These are phyloP conservation scores for Lactarius quietus DNA, from an alignment of 768 basidiomycete species.

Conservation along the genomic window DNA sequence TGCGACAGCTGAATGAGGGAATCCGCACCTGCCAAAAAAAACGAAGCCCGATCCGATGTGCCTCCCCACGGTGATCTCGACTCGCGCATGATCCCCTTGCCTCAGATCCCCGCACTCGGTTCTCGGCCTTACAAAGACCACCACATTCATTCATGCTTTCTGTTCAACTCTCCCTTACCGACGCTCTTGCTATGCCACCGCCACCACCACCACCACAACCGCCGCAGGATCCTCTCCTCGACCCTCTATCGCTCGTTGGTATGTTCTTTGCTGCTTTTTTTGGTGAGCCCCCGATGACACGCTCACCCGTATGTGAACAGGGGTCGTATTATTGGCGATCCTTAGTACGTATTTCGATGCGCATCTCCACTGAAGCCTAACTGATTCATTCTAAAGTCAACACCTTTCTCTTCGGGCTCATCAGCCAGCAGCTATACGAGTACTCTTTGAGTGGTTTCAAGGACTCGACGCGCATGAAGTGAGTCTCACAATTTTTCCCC, in stretches of 20 bases:
- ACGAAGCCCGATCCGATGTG: too few relatives aligned
- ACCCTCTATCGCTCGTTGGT: background rate
- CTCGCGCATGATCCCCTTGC: background rate
- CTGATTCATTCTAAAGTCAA: constrained; percentile 2
- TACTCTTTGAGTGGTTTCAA: constrained; percentile 11
- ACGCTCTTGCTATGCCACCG: background rate
- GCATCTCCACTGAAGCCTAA: background rate
- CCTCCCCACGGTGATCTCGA: background rate
- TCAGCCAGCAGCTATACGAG: constrained; percentile 3
- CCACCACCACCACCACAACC: too few relatives aligned
- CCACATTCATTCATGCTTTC: background rate
- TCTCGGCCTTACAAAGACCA: background rate
- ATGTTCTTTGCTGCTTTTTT: background rate
- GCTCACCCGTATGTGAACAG: background rate
- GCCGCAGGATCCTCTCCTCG: background rate
- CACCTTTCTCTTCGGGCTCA: background rate
- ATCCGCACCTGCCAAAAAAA: background rate
- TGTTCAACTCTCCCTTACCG: background rate
- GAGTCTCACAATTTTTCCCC: background rate
- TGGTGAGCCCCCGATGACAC: background rate
- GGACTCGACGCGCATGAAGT: constrained; percentile 2
- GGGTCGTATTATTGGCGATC: background rate
- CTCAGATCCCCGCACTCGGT: background rate
- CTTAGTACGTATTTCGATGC: background rate
- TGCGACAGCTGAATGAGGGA: background rate